Conservation (phyloP, 352 stramenopile species). For the Phytopythium vexans region DNA sequence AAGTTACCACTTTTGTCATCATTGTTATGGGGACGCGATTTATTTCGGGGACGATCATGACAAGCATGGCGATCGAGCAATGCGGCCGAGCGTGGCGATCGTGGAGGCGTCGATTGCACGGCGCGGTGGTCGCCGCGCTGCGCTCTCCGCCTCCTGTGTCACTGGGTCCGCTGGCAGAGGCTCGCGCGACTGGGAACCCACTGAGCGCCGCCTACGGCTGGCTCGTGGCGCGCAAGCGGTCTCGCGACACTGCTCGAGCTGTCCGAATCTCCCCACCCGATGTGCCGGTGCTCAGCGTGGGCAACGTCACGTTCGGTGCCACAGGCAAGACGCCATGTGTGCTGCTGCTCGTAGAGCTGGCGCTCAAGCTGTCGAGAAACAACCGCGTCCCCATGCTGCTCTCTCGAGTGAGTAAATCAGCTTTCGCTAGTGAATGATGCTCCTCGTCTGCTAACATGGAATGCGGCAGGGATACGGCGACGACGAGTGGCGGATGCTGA, state of each 20-base stretch:
- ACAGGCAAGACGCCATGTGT: constrained; percentile 73
- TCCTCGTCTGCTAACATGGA: background rate
- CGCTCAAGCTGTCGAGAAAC: constrained; percentile 4
- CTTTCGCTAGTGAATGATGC: background rate
- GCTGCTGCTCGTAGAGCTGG: constrained; percentile 30
- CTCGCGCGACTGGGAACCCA: constrained; percentile 2
- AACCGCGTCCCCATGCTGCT: constrained; percentile 42
- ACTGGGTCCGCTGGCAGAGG: too few species aligned
- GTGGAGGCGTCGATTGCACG: constrained; percentile 26
- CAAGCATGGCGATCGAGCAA: too few species aligned
- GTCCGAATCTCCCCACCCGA: constrained; percentile 21
- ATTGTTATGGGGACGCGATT: too few species aligned
- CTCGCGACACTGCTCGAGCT: constrained; percentile 12
- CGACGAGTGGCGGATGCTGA: constrained; percentile 66
- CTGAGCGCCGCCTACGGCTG: constrained; percentile 40
- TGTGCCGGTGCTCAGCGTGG: constrained; percentile 59
- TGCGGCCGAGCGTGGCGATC: constrained; percentile 11
- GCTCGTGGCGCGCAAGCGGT: constrained; percentile 29
- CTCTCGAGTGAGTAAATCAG: constrained; percentile 26
- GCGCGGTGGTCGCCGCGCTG: constrained; percentile 23
- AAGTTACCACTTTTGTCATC: too few species aligned
- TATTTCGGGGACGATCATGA: too few species aligned
- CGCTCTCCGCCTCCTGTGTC: constrained; percentile 12
- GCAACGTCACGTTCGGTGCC: constrained; percentile 70
- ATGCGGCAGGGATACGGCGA: constrained; percentile 45